Percentiles rank a stretch among this genome's conserved stretches.
phyloP scores from a whole-genome alignment of 345 rosid genomes.

The Bruguiera sexangula region DNA sequence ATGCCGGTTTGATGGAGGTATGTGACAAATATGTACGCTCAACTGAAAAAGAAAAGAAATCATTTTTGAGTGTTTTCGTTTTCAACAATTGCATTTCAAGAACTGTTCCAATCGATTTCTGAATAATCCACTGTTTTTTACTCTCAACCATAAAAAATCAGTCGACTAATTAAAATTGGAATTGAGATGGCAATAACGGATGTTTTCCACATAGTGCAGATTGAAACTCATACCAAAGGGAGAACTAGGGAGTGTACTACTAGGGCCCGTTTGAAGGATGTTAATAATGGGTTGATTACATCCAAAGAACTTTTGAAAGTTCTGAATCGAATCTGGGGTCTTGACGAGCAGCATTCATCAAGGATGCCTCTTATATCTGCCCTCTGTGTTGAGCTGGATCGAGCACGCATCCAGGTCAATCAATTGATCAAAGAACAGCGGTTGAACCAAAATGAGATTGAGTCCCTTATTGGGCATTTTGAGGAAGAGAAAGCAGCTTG shows the following conservation, averaged over 20 bases:
- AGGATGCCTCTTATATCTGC: conserved; percentile 60
- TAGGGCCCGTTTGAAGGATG: conserved; percentile 52
- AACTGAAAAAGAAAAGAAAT: background rate
- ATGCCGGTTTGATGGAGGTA: conserved; percentile 50
- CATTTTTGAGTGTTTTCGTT: background rate
- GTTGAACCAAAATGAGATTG: conserved; percentile 41
- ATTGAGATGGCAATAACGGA: too few relatives aligned
- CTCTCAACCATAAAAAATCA: too few relatives aligned
- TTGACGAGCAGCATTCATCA: conserved; percentile 52
- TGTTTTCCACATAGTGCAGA: conserved; percentile 38
- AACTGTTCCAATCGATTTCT: background rate
- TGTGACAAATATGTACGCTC: background rate
- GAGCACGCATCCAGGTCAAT: conserved; percentile 52
- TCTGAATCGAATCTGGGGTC: conserved; percentile 52
- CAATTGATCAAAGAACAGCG: conserved; percentile 49
- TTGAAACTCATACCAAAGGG: conserved; percentile 40
- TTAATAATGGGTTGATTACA: conserved; percentile 52
- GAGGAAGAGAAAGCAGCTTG: conserved; percentile 63
- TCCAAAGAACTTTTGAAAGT: conserved; percentile 80
- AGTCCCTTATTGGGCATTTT: conserved; percentile 41
- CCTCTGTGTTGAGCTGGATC: conserved; percentile 52
- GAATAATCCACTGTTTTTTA: background rate
- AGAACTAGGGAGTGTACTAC: conserved; percentile 27
- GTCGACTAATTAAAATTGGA: too few relatives aligned
- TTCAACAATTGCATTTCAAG: background rate